Conservation (phyloP, 805 yeast species). For the Candida argentea region DNA sequence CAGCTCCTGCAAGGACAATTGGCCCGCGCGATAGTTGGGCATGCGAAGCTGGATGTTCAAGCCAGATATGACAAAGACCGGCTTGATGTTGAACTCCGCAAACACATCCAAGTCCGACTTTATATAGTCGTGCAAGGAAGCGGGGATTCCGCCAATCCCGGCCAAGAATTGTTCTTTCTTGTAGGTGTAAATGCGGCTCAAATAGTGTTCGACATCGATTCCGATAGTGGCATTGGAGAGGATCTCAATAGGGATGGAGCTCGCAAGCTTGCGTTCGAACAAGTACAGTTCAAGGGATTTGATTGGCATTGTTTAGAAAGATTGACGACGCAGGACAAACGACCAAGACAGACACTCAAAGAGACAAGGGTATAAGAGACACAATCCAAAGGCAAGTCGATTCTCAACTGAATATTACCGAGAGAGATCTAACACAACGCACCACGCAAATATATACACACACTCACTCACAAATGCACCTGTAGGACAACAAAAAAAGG, state of each 20-base stretch:
- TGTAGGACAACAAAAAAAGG: too few relatives aligned
- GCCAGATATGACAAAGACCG: constrained; percentile 74
- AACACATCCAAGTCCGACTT: constrained; percentile 56
- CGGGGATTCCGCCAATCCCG: constrained; percentile 77
- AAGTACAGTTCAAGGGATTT: constrained; percentile 56
- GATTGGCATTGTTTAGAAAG: constrained; percentile 34
- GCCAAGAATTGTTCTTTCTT: constrained; percentile 61
- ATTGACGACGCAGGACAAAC: too few relatives aligned
- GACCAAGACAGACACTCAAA: too few relatives aligned
- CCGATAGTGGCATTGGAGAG: constrained; percentile 64
- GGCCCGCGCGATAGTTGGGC: constrained; percentile 24
- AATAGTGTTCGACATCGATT: constrained; percentile 74
- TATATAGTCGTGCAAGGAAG: constrained; percentile 44
- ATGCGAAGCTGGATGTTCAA: constrained; percentile 32
- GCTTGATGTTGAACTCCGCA: constrained; percentile 54
- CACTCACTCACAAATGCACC: too few relatives aligned
- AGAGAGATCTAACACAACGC: too few relatives aligned
- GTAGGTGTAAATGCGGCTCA: constrained; percentile 48
- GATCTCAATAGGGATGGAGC: constrained; percentile 51
- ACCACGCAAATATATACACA: too few relatives aligned
- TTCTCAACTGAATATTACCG: too few relatives aligned
- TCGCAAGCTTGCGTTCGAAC: constrained; percentile 56
- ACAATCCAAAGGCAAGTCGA: too few relatives aligned
- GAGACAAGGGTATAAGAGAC: too few relatives aligned
- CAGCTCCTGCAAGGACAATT: constrained; percentile 28